Evolutionary conservation across 768 basidiomycete genomes (phyloP).

Genomic region (Phallus indusiatus): DNA sequence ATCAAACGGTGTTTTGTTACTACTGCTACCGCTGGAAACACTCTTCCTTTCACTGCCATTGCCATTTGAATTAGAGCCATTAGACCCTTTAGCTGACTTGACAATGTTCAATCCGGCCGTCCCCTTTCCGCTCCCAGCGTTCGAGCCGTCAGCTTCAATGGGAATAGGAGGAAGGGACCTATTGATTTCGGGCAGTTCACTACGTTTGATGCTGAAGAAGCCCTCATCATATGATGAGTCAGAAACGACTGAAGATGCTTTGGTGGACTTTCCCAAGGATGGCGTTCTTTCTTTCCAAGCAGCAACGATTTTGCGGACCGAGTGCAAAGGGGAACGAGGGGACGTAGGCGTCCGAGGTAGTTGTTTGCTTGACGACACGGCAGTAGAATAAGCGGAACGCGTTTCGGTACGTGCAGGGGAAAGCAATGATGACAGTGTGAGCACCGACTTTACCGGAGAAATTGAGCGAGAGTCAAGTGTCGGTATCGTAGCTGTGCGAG

Average conservation of each 20-base stretch:
- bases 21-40: conserved; percentile 21
- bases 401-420: conserved; percentile 5
- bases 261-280: conserved; percentile 20
- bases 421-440: conserved; percentile 4
- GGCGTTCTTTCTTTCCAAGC: conserved; percentile 75
- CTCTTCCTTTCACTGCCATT: conserved; percentile 14
- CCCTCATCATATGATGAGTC: conserved; percentile 32
- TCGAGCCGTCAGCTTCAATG: background rate
- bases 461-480: conserved; percentile 1
- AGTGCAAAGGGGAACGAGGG: conserved; percentile 18
- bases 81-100: conserved; percentile 23
- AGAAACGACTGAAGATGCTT: conserved; percentile 30
- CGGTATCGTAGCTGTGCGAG: background rate
- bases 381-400: conserved; percentile 1
- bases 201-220: conserved; percentile 43
- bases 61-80: conserved; percentile 3
- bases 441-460: conserved; percentile 6
- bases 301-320: conserved; percentile 69
- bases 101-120: background rate
- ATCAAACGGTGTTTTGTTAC: conserved; percentile 38
- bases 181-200: conserved; percentile 15
- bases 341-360: background rate
- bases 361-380: conserved; percentile 1
- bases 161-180: conserved; percentile 5
- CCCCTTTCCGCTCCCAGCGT: background rate